Conservation (phyloP, 164 flowering plant genomes). For the Annona cherimola region DNA sequence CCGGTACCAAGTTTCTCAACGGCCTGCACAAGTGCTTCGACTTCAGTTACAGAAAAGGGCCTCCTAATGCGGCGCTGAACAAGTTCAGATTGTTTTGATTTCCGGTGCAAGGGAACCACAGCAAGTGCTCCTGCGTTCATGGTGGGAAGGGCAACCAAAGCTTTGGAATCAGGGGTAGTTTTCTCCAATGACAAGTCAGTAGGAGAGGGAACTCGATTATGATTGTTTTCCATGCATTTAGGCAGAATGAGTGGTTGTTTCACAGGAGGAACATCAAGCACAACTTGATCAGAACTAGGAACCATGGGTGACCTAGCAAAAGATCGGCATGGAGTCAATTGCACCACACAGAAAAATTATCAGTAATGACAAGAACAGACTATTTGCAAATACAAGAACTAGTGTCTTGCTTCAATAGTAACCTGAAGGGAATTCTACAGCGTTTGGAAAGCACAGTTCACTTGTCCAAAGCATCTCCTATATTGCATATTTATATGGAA, state of each 20-base stretch:
- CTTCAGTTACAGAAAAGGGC: constrained; percentile 97
- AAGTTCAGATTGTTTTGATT: constrained; percentile 62
- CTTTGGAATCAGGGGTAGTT: constrained; percentile 45
- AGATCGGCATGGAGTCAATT: neutral
- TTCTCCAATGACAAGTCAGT: constrained; percentile 44
- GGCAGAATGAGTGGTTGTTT: constrained; percentile 26
- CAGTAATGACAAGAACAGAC: neutral
- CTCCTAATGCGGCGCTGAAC: constrained; percentile 88
- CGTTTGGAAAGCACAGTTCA: neutral
- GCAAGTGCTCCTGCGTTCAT: constrained; percentile 53
- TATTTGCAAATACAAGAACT: neutral
- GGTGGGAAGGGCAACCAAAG: constrained; percentile 57
- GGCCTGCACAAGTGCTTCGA: constrained; percentile 95
- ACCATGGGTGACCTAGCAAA: constrained; percentile 43
- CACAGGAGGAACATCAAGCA: constrained; percentile 31
- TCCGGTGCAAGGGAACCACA: constrained; percentile 49
- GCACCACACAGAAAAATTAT: neutral
- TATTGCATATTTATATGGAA: neutral
- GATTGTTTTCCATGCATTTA: constrained; percentile 57
- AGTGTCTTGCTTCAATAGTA: neutral
- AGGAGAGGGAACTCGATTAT: constrained; percentile 60
- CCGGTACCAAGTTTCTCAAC: constrained; percentile 99
- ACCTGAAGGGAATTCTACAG: neutral
- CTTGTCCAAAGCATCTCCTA: neutral
- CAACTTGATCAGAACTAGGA: constrained; percentile 22